Conservation (phyloP, 352 stramenopile genomes). For the Phytophthora melonis region DNA sequence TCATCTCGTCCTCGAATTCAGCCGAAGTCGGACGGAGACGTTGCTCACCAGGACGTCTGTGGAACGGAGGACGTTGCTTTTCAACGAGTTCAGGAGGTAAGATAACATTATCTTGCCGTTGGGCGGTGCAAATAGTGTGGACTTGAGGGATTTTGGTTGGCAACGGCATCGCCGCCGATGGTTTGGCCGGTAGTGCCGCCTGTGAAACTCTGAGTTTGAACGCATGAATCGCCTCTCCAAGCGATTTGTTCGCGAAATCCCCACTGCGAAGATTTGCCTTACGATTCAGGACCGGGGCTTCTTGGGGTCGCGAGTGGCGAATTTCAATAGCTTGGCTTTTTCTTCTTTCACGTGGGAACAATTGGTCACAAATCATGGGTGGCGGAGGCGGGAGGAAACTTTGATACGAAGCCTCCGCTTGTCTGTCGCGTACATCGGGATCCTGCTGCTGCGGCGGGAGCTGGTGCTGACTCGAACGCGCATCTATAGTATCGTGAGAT, state of each 20-base stretch:
- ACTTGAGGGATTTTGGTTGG: slow-evolving; percentile 27
- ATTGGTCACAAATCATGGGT: neutral
- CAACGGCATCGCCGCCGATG: neutral
- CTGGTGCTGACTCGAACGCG: slow-evolving; percentile 30
- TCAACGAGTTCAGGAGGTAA: slow-evolving; percentile 21
- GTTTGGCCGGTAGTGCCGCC: neutral
- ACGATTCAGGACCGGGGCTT: slow-evolving; percentile 4
- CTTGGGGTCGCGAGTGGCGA: neutral
- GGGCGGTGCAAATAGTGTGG: slow-evolving; percentile 23
- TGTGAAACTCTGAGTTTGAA: slow-evolving; percentile 57
- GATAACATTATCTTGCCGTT: slow-evolving; percentile 15
- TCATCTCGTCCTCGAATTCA: slow-evolving; percentile 13
- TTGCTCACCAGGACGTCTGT: slow-evolving; percentile 2
- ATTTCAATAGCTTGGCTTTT: slow-evolving; percentile 4
- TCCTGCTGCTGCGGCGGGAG: slow-evolving; percentile 71
- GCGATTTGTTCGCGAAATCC: slow-evolving; percentile 75
- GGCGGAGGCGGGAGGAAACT: slow-evolving; percentile 11
- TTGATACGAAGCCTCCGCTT: neutral
- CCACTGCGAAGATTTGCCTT: slow-evolving; percentile 49
- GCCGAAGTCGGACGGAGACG: slow-evolving; percentile 1
- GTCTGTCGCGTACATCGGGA: slow-evolving; percentile 38
- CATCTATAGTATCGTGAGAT: slow-evolving; percentile 9
- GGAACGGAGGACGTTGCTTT: slow-evolving; percentile 21
- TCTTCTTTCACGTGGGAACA: slow-evolving; percentile 1
- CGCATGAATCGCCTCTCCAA: slow-evolving; percentile 62